These are phyloP conservation scores for Aspergillus bertholletiae DNA, from an alignment of 495 filamentous ascomycete genomes.

Conservation along the genomic window DNA sequence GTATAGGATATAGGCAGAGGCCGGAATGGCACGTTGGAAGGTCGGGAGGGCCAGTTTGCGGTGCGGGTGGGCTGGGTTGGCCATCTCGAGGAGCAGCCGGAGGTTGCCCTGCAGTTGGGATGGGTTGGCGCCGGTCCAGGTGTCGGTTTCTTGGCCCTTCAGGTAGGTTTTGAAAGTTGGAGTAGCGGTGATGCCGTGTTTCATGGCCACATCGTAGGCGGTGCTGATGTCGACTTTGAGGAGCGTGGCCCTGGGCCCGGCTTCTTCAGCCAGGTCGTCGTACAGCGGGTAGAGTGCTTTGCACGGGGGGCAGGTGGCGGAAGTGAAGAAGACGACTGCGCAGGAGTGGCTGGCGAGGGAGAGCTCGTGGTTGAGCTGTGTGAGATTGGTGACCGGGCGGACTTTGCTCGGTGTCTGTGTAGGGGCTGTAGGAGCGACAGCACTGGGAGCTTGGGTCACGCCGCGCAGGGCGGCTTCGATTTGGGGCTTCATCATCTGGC, in stretches of 20 bases:
- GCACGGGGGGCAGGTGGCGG: constrained; percentile 81
- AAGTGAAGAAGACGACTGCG: constrained; percentile 91
- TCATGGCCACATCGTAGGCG: constrained; percentile 60
- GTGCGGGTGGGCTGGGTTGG: constrained; percentile 75
- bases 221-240: constrained; percentile 80
- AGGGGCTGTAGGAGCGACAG: constrained; percentile 17
- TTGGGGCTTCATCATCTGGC: constrained; percentile 82
- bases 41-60: constrained; percentile 63
- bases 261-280: constrained; percentile 73
- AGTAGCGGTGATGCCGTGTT: constrained; percentile 69
- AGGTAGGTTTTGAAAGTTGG: constrained; percentile 91
- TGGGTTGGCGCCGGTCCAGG: constrained; percentile 77
- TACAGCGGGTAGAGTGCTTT: constrained; percentile 79
- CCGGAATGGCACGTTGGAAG: constrained; percentile 57
- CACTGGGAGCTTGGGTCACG: constrained; percentile 53
- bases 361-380: constrained; percentile 59
- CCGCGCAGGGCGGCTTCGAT: constrained; percentile 71
- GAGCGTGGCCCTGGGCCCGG: constrained; percentile 63
- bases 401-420: constrained; percentile 30
- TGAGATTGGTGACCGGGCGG: constrained; percentile 48
- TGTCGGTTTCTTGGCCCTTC: constrained; percentile 68
- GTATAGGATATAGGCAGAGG: constrained; percentile 59
- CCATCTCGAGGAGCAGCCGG: constrained; percentile 70
- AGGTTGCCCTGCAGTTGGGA: constrained; percentile 66
- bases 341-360: constrained; percentile 57